Base-by-base conservation (phyloP, 306 rosid species). In the Luffa aegyptiaca region DNA sequence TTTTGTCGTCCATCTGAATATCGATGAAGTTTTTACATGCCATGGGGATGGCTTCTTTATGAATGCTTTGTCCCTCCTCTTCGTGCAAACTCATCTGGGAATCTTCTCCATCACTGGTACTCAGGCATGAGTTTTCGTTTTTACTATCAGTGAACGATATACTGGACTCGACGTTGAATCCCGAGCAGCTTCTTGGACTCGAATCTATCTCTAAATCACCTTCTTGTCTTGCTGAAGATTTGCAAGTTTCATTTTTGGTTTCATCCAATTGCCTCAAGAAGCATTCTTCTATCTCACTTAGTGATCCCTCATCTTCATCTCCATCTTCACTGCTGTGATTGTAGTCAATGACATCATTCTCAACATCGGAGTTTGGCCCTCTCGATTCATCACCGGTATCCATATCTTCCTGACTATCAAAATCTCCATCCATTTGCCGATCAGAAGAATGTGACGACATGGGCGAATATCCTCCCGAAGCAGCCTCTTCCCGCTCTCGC, bases 401-500 rank as follows among this genome's bases (percentile, higher is more conserved):
- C 89, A 88, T 89, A 42, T 91, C 98, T 52, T 81, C 91, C 71
- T 86, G 94, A 85, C 92, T 91, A 36, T 89, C 88, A 33, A 75
- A 87, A 84, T 92, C 94, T 68, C 87, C 96, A n/a, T 88, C 92
- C 10, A 87, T 83, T 56, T 79, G 89, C 72, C 75, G 89, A 85
- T 81, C 82, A 8, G 93, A 95, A 42, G 94, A 89, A 76, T 78
- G 87, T 42, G 86, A 91, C 21, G 98, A 92, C 96, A 89, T 82
- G 41, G 96, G 92, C 5, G 99, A 93, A 83, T 82, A 92, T 2
- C 89, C 93, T 35, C 85, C 90, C 0, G 86, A 82, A 31, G 84
- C 90, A 33, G 86, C 80, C 81, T 93, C 97, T 86, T 90, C 93
- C 1, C 97, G 93, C 46, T 95, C 98, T 76, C 91, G 81, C 21